A percentile compares a stretch with the other conserved stretches of the same genome.
These are phyloP conservation scores for Phlebopus sp. DNA, from an alignment of 1,284 basidiomycete genomes.

Conservation along the genomic window DNA sequence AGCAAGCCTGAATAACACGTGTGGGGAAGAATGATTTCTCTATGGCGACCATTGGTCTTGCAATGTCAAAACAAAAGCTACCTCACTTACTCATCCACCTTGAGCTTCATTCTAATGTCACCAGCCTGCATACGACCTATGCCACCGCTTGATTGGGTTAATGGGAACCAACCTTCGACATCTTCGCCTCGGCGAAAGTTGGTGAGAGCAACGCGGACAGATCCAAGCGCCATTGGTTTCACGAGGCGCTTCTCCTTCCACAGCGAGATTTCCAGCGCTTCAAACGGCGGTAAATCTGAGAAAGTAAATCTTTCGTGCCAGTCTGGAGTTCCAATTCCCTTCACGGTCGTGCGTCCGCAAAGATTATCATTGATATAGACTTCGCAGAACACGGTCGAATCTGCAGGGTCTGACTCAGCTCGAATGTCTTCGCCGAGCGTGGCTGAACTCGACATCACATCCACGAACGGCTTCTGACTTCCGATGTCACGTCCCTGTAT, in stretches of 20 bases:
- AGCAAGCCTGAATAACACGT: constrained; percentile 55
- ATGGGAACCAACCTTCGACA: constrained; percentile 83
- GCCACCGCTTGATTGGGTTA: constrained; percentile 49
- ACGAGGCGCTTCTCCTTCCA: constrained; percentile 63
- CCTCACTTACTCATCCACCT: constrained; percentile 69
- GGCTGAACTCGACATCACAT: constrained; percentile 21
- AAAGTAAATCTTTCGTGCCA: constrained; percentile 81
- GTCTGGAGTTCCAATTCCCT: constrained; percentile 61
- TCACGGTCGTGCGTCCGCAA: constrained; percentile 69
- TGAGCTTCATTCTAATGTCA: constrained; percentile 68
- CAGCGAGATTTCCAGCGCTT: constrained; percentile 59
- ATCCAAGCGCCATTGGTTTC: constrained; percentile 58
- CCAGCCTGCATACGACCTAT: constrained; percentile 61
- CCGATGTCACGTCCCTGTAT: constrained; percentile 71
- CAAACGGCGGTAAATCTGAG: constrained; percentile 69
- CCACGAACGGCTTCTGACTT: constrained; percentile 35
- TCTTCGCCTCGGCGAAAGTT: constrained; percentile 71
- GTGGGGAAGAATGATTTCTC: constrained; percentile 72
- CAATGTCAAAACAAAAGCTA: constrained; percentile 7
- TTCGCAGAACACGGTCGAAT: constrained; percentile 70
- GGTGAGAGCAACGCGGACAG: constrained; percentile 58
- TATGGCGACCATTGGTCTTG: constrained; percentile 29
- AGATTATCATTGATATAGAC: constrained; percentile 60
- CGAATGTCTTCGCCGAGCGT: constrained; percentile 34
- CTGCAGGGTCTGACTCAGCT: constrained; percentile 50